These are phyloP conservation scores for Dactylorhiza incarnata DNA, from an alignment of 106 monocot species.

Conservation along the genomic window DNA sequence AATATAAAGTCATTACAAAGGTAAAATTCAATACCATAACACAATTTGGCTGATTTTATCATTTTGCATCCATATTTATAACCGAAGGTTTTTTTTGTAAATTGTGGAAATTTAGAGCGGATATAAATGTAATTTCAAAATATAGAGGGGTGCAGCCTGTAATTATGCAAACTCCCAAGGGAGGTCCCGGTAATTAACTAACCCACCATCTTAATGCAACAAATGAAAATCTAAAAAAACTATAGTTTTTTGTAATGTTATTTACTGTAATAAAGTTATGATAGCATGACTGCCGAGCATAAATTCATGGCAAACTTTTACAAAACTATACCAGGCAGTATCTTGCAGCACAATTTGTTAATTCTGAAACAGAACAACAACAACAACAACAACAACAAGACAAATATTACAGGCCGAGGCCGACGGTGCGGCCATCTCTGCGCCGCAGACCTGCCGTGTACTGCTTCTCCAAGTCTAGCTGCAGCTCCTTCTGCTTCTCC, in stretches of 20 bases:
- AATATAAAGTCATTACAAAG: no score
- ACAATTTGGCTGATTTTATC: no score
- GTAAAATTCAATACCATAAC: no score
- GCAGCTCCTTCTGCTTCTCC: constrained; percentile 63
- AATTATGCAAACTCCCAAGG: no score
- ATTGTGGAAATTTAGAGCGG: no score
- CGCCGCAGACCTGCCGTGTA: constrained; percentile 92
- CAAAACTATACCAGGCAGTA: not conserved
- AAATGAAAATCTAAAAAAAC: not conserved
- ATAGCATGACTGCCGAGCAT: not conserved
- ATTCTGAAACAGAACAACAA: not conserved
- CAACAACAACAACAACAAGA: not conserved
- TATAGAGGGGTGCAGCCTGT: no score
- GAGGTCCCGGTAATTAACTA: no score
- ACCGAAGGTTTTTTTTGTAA: no score
- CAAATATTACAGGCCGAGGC: constrained; percentile 64
- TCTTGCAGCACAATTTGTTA: not conserved
- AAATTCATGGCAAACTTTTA: not conserved
- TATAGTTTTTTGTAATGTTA: no score
- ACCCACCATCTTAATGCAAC: no score
- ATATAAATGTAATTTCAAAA: no score
- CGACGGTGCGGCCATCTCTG: constrained; percentile 92
- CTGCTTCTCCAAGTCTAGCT: constrained; percentile 87
- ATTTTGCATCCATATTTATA: no score
- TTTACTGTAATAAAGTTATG: not conserved